Base-by-base conservation (phyloP, 2,329 filamentous ascomycete species). In the Septoria linicola region DNA sequence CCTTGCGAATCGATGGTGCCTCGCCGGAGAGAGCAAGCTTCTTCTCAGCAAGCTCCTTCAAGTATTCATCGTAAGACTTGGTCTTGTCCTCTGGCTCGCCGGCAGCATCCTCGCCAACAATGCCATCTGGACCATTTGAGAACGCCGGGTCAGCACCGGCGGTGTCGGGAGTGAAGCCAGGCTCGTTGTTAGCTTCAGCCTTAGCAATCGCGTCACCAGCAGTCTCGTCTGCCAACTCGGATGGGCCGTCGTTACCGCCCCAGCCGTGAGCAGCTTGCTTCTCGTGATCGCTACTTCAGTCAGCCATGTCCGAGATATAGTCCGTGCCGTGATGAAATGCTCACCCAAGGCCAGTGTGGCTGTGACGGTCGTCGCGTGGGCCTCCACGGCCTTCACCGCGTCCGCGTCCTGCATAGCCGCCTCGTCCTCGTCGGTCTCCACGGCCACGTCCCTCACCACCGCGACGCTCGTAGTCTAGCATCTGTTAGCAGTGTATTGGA, bases 241-340 rank as follows among this genome's bases (percentile, higher is more conserved):
- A 87, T 58, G 85, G 78, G 66, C 90, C 93, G 45, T 61, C 87
- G 64, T 81, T 80, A 68, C 82, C 85, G 66, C 92, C 93, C 90
- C 92, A 97, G 65, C 88, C 87, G 73, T 92, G 88, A 68, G 84
- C 87, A 70, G 87, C 84, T 75, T 92, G 87, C 83, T 95, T 95
- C 66, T 89, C 86, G 68, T 87, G 86, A 60, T 88, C 86, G 67
- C 87, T 89, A 47, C 6, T 37, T 14, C 21, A 31, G 41, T 54
- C n/a, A 42, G 46, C 46, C 23, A 42, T 17, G 40, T 19, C 10
- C 10, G 21, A 21, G 11, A 25, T 39, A 42, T 39, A 21, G 17
- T 13, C n/a, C n/a, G n/a, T n/a, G n/a, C n/a, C n/a, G n/a, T n/a
- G n/a, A n/a, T 20, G 34, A 17, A 20, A 14, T 11, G 67, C 80